Evolutionary conservation across 1,284 basidiomycete species (phyloP), one percentile per base, ranked within the genome.

Genomic region (Cryptococcus floricola): DNA sequence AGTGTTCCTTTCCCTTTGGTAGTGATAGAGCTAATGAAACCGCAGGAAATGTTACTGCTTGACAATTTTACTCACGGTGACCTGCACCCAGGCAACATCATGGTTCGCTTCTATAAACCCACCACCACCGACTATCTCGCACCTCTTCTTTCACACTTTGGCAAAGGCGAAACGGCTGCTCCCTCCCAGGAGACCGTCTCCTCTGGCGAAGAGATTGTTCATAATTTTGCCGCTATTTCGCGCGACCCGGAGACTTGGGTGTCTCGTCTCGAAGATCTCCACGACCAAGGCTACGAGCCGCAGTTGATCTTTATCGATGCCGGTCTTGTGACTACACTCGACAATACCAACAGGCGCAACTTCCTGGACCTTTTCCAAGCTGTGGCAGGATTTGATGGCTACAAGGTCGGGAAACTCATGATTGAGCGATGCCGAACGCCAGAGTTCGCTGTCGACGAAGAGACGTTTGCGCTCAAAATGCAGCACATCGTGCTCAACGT

Each of bases 51-150:
- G 95, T 84, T 99, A 23, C 81, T 99, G 1, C 81, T 98, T 47
- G 95, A 99, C 78, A 98, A 99, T 76, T 99, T 97, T 77, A 93
- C 95, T 2, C 95, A 98, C 74, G 87, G 94, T 3, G 95, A 96
- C 75, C 81, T 96, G 27, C 77, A 78, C 56, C 77, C 77, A 0
- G 95, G 95, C 31, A 97, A 97, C 75, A 95, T 97, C 76, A 92
- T 98, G 88, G 86, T 97, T 79, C 95, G 94, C 73, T 96, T 98
- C 77, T 87, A 86, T 73, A 88, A 88, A 71, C 89, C 89, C 0
- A 81, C 84, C 8, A 82, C 85, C 1, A 85, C 84, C 2, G 77
- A 80, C 49, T 81, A 82, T 59, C 76, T 90, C 48, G 56, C 56
- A 4, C 65, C 60, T 3, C 53, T 76, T 44, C 56, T 78, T 53